phyloP scores from a whole-genome alignment of 495 filamentous ascomycete species.

The Xylaria scruposa region DNA sequence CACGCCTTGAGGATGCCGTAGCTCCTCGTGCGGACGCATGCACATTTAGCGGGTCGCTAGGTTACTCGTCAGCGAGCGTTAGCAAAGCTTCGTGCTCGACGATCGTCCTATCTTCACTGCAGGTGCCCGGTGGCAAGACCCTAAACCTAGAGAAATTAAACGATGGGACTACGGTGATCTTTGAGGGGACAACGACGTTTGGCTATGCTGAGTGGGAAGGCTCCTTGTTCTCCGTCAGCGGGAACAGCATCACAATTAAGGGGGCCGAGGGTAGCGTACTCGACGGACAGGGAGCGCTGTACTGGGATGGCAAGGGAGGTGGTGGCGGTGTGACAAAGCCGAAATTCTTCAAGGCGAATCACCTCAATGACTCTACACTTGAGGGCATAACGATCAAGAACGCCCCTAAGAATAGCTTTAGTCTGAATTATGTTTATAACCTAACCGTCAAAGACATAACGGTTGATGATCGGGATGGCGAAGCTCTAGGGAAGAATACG shows the following conservation, averaged over 20 bases:
- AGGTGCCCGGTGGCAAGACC: slow-evolving; percentile 60
- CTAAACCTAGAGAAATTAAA: slow-evolving; percentile 58
- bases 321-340: slow-evolving; percentile 65
- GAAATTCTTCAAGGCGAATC: slow-evolving; percentile 63
- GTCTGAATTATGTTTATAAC: slow-evolving; percentile 54
- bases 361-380: slow-evolving; percentile 43
- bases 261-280: slow-evolving; percentile 50
- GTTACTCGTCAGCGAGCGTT: slow-evolving; percentile 45
- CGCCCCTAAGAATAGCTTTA: slow-evolving; percentile 63
- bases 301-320: slow-evolving; percentile 61
- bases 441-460: slow-evolving; percentile 55
- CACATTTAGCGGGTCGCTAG: slow-evolving; percentile 56
- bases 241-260: slow-evolving; percentile 52
- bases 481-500: slow-evolving; percentile 61
- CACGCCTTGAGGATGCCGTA: slow-evolving; percentile 34
- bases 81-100: slow-evolving; percentile 58
- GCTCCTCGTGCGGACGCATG: slow-evolving; percentile 49
- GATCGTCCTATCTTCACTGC: slow-evolving; percentile 55
- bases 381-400: slow-evolving; percentile 48
- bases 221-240: slow-evolving; percentile 56
- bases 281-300: slow-evolving; percentile 54
- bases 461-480: slow-evolving; percentile 63
- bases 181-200: slow-evolving; percentile 59
- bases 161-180: slow-evolving; percentile 55
- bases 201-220: slow-evolving; percentile 62